Evolutionary conservation across 2,329 filamentous ascomycete genomes (phyloP).

Genomic region (Fusarium devonianum): DNA sequence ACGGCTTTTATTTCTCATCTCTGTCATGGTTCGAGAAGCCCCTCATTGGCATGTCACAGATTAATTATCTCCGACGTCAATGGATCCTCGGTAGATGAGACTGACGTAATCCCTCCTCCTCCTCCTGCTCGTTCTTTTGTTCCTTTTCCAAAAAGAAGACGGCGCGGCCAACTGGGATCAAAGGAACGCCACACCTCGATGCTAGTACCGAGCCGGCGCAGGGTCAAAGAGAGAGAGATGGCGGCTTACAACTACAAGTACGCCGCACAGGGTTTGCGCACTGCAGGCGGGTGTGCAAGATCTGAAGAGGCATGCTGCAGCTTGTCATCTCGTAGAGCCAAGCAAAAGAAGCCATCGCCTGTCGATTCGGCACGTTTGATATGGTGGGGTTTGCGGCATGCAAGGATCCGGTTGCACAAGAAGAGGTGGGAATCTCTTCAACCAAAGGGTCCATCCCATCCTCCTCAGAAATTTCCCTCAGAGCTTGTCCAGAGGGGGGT

Average conservation of each 20-base stretch:
- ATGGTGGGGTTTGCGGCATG: neutral
- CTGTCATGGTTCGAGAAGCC: slow-evolving; percentile 2
- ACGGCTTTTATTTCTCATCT: neutral
- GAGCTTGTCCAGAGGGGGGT: slow-evolving; percentile 6
- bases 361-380: slow-evolving; percentile 5
- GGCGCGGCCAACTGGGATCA: no score
- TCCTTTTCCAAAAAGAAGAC: no score
- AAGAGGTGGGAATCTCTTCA: slow-evolving; percentile 7
- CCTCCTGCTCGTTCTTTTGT: neutral
- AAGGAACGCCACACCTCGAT: neutral
- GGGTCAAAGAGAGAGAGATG: neutral
- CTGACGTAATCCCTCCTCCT: slow-evolving; percentile 28
- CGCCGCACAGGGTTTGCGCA: neutral
- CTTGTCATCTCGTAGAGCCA: slow-evolving; percentile 16
- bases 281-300: slow-evolving; percentile 7
- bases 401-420: slow-evolving; percentile 30
- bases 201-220: no score
- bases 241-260: no score
- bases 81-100: slow-evolving; percentile 7
- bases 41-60: slow-evolving; percentile 5
- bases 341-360: slow-evolving; percentile 1
- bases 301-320: slow-evolving; percentile 27
- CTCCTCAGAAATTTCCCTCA: no score
- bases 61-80: slow-evolving; percentile 4
- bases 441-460: no score